Conservation (phyloP, 1,284 basidiomycete genomes). For the Vanrija humicola region DNA sequence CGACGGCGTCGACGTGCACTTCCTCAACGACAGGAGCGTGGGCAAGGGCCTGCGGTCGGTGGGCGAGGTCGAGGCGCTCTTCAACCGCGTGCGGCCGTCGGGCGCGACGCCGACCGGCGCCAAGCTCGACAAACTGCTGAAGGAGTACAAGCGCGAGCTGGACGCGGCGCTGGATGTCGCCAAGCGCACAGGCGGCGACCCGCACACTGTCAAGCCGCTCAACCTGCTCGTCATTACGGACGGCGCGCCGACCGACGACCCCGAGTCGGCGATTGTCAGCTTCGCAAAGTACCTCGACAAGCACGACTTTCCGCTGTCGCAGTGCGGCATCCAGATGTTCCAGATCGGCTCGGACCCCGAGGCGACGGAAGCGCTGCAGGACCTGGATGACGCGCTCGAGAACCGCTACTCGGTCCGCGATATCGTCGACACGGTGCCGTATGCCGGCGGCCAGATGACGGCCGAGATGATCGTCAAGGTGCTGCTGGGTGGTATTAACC, state of each 20-base stretch:
- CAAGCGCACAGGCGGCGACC: conserved; percentile 1
- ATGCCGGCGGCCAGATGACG: conserved; percentile 24
- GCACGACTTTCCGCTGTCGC: conserved; percentile 41
- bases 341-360: conserved; percentile 42
- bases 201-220: conserved; percentile 30
- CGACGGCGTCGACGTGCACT: conserved; percentile 44
- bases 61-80: conserved; percentile 40
- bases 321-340: conserved; percentile 49
- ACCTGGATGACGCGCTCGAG: conserved; percentile 41
- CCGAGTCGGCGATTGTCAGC: conserved; percentile 28
- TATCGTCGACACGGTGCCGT: conserved; percentile 44
- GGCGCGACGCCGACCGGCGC: conserved; percentile 41
- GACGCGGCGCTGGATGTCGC: conserved; percentile 16
- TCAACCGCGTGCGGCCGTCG: conserved; percentile 34
- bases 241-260: conserved; percentile 37
- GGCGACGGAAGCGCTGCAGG: conserved; percentile 31
- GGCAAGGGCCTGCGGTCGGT: conserved; percentile 28
- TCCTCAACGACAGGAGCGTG: conserved; percentile 38
- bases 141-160: conserved; percentile 36
- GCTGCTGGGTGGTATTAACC: conserved; percentile 40
- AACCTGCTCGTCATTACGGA: conserved; percentile 41
- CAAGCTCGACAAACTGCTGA: conserved; percentile 34
- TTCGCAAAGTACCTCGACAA: conserved; percentile 39
- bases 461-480: conserved; percentile 38
- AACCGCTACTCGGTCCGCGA: conserved; percentile 33